These are phyloP conservation scores for Xylogone sp. DNA, from an alignment of 2,329 filamentous ascomycete genomes.

Conservation along the genomic window DNA sequence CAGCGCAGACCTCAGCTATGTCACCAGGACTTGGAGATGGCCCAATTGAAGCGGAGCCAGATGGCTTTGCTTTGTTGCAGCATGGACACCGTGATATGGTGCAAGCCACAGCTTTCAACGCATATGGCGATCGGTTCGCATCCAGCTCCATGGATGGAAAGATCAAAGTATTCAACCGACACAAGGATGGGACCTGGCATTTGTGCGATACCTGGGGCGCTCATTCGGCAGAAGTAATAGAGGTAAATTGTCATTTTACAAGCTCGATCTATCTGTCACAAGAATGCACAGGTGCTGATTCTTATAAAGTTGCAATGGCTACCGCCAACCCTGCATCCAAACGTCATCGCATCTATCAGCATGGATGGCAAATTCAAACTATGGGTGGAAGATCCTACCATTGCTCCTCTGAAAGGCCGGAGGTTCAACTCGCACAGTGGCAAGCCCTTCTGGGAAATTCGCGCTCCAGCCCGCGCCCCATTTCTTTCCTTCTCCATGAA, in stretches of 20 bases:
- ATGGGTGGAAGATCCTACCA: slow-evolving; percentile 86
- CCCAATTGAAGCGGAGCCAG: background rate
- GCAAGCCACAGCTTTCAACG: slow-evolving; percentile 72
- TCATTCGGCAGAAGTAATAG: slow-evolving; percentile 84
- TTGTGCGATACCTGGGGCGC: slow-evolving; percentile 85
- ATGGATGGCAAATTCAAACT: slow-evolving; percentile 88
- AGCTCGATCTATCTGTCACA: slow-evolving; percentile 4
- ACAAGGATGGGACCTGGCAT: slow-evolving; percentile 73
- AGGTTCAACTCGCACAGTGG: slow-evolving; percentile 75
- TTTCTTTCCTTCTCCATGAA: slow-evolving; percentile 82
- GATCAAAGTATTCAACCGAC: slow-evolving; percentile 85
- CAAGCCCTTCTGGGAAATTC: slow-evolving; percentile 43
- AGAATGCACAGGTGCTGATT: slow-evolving; percentile 13
- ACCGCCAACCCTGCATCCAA: slow-evolving; percentile 79
- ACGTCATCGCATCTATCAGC: slow-evolving; percentile 82
- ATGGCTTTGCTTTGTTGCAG: slow-evolving; percentile 49
- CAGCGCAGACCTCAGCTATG: background rate
- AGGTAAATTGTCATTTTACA: slow-evolving; percentile 51
- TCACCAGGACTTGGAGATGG: slow-evolving; percentile 3
- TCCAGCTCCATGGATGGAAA: slow-evolving; percentile 90
- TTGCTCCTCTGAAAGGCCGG: slow-evolving; percentile 67
- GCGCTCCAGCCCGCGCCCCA: slow-evolving; percentile 33
- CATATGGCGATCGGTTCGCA: slow-evolving; percentile 86
- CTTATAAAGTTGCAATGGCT: slow-evolving; percentile 79
- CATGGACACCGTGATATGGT: slow-evolving; percentile 63